Evolutionary conservation across 148 eudicot species (phyloP).

Genomic region (Suaeda aralocaspica): DNA sequence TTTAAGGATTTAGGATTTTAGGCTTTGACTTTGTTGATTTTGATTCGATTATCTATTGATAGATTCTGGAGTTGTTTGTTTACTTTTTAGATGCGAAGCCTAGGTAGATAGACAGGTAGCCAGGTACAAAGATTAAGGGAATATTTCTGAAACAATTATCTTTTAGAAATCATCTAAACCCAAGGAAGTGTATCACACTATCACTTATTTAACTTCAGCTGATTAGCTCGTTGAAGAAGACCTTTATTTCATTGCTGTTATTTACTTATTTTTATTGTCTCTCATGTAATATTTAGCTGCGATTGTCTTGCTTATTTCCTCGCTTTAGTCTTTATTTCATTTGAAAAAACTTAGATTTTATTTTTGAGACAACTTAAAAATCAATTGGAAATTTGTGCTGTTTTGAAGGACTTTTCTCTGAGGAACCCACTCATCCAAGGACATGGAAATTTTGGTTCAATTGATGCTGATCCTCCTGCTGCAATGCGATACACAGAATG

Average conservation of each 20-base stretch:
- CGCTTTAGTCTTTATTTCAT: conserved; percentile 6
- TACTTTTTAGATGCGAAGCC: background rate
- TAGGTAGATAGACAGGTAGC: too few species aligned
- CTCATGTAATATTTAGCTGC: too few species aligned
- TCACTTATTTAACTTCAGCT: background rate
- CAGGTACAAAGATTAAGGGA: background rate
- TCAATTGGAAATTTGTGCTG: background rate
- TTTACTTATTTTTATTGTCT: background rate
- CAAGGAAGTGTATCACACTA: background rate
- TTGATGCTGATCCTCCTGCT: conserved; percentile 98
- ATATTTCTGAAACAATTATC: background rate
- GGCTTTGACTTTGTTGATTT: too few species aligned
- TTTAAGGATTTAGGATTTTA: too few species aligned
- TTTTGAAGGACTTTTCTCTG: conserved; percentile 79
- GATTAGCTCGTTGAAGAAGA: background rate
- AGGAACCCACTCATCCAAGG: conserved; percentile 90
- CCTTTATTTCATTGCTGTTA: background rate
- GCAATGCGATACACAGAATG: conserved; percentile 99
- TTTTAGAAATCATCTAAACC: background rate
- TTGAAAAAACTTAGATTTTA: background rate
- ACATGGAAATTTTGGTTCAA: conserved; percentile 95
- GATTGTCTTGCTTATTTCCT: background rate
- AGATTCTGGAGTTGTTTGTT: background rate
- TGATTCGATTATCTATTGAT: too few species aligned
- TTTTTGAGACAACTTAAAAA: background rate